Percentiles rank a stretch among this genome's conserved stretches.
phyloP scores from a whole-genome alignment of 1,139 yeast genomes.

The Geotrichum fermentans region DNA sequence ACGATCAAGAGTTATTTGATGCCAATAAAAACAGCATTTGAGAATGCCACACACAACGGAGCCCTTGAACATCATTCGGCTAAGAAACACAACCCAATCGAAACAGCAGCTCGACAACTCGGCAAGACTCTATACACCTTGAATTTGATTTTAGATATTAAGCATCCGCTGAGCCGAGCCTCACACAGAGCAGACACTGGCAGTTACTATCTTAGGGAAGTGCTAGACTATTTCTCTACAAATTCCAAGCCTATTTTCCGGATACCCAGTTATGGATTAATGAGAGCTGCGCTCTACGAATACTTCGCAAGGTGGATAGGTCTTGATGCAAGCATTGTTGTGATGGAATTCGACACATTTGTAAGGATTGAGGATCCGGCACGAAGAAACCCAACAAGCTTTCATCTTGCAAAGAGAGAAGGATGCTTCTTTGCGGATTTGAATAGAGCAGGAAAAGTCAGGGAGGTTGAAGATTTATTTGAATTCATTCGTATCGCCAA shows the following conservation, averaged over 20 bases:
- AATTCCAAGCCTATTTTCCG: neutral
- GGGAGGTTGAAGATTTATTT: slow-evolving; percentile 16
- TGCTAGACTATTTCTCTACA: neutral
- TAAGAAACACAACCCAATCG: neutral
- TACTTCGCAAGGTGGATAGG: slow-evolving; percentile 21
- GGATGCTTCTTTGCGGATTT: slow-evolving; percentile 16
- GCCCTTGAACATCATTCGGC: neutral
- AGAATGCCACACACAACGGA: neutral
- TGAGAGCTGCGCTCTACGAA: slow-evolving; percentile 13
- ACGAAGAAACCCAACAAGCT: neutral
- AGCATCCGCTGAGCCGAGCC: neutral
- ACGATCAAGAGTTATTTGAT: neutral
- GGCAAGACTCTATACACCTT: slow-evolving; percentile 6
- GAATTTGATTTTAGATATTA: neutral
- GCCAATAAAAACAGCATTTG: slow-evolving; percentile 2
- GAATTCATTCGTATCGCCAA: slow-evolving; percentile 9
- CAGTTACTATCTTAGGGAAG: slow-evolving; percentile 5
- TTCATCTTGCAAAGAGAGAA: neutral
- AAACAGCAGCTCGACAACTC: neutral
- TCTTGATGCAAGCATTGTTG: slow-evolving; percentile 10
- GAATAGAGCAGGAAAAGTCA: slow-evolving; percentile 16
- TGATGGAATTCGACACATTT: slow-evolving; percentile 10
- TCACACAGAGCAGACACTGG: neutral
- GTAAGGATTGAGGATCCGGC: slow-evolving; percentile 15
- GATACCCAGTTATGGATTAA: slow-evolving; percentile 4